These are phyloP conservation scores for Aspergillus versicolor DNA, from an alignment of 2,329 filamentous ascomycete genomes.

Conservation along the genomic window DNA sequence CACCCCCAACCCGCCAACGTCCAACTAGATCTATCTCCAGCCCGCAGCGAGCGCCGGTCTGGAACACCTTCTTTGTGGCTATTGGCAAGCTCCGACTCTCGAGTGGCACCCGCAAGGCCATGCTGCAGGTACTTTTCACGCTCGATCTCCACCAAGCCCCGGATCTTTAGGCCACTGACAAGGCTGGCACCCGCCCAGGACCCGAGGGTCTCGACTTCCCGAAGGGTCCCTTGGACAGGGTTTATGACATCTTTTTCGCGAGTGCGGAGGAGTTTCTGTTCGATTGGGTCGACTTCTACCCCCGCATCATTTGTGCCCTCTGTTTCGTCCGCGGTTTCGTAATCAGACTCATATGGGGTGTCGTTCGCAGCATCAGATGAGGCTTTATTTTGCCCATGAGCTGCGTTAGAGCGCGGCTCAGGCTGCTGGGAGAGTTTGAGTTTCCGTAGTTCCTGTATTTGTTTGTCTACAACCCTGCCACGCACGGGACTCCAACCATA, in stretches of 20 bases:
- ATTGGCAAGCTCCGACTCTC: conserved; percentile 39
- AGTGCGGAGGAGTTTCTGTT: conserved; percentile 38
- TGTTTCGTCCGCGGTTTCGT: conserved; percentile 5
- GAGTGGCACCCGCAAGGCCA: conserved; percentile 47
- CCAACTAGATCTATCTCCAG: conserved; percentile 50
- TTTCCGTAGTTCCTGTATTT: conserved; percentile 45
- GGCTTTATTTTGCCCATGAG: not conserved
- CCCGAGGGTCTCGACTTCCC: conserved; percentile 61
- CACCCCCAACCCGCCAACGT: conserved; percentile 49
- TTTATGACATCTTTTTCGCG: conserved; percentile 35
- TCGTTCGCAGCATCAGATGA: conserved; percentile 17
- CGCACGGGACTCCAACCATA: conserved; percentile 76
- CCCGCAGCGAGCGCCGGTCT: conserved; percentile 40
- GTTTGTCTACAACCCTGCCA: conserved; percentile 62
- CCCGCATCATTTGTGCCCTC: not conserved
- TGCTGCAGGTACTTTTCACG: conserved; percentile 60
- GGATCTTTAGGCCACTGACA: conserved; percentile 57
- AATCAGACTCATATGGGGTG: conserved; percentile 5
- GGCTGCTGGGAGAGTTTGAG: conserved; percentile 30
- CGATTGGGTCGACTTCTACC: conserved; percentile 49
- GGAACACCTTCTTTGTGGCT: conserved; percentile 18
- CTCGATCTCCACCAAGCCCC: conserved; percentile 63
- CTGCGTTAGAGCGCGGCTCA: conserved; percentile 11
- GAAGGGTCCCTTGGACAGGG: conserved; percentile 39
- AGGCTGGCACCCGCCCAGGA: conserved; percentile 66